Evolutionary conservation across 441 rosid species (phyloP).

Genomic region (Viola pubescens): DNA sequence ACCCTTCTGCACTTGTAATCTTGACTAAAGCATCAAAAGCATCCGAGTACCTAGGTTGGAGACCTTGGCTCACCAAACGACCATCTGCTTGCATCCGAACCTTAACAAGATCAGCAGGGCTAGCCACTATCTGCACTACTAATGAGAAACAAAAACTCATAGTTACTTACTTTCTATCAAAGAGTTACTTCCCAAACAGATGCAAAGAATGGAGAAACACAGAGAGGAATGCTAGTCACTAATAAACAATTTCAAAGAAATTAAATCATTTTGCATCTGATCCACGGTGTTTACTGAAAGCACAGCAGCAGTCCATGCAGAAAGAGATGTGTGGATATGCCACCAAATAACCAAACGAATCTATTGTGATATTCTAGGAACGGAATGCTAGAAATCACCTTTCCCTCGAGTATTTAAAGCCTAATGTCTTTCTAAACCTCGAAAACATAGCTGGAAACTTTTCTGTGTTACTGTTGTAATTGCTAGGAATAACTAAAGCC

Average conservation of each 20-base stretch:
- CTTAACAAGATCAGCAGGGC: constrained; percentile 87
- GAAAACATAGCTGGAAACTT: background rate
- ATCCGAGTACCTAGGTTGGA: constrained; percentile 58
- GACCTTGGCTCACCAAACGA: constrained; percentile 41
- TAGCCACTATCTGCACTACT: constrained; percentile 70
- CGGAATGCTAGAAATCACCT: background rate
- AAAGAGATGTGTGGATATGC: too few species aligned
- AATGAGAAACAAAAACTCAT: constrained; percentile 20
- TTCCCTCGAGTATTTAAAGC: background rate
- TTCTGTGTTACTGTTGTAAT: background rate
- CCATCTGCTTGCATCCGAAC: constrained; percentile 95
- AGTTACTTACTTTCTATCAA: background rate
- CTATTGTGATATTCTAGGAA: background rate
- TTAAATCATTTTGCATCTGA: background rate
- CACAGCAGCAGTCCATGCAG: background rate
- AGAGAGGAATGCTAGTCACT: background rate
- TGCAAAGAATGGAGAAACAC: background rate
- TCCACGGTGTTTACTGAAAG: background rate
- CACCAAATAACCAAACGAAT: too few species aligned
- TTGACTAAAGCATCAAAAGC: constrained; percentile 53
- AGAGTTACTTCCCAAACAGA: background rate
- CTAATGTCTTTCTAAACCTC: background rate
- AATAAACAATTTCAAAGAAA: background rate
- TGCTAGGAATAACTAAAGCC: background rate
- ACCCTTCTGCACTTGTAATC: constrained; percentile 49